phyloP scores from a whole-genome alignment of 2,329 filamentous ascomycete genomes.

The Lachnellula willkommii region DNA sequence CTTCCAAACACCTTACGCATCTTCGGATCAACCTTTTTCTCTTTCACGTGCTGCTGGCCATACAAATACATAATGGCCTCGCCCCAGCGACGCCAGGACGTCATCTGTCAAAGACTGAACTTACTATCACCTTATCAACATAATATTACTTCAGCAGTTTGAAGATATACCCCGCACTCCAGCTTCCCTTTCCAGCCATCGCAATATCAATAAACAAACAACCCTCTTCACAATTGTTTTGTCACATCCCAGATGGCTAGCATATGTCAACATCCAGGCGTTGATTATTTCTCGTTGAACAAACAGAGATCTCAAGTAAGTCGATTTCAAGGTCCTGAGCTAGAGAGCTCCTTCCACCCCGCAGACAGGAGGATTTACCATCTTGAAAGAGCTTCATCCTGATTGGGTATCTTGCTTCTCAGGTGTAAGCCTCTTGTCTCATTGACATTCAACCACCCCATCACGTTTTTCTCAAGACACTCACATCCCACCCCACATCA shows the following conservation, averaged over 20 bases:
- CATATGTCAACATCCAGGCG: slow-evolving; percentile 14
- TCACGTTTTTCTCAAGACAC: neutral
- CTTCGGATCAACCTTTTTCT: slow-evolving; percentile 1
- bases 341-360: neutral
- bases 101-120: slow-evolving; percentile 12
- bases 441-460: neutral
- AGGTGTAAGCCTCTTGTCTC: slow-evolving; percentile 1
- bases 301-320: slow-evolving; percentile 19
- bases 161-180: slow-evolving; percentile 3
- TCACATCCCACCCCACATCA: neutral
- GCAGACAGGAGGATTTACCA: neutral
- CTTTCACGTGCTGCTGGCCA: neutral
- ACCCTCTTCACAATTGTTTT: neutral
- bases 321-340: neutral
- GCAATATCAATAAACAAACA: neutral
- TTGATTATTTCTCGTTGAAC: slow-evolving; percentile 18
- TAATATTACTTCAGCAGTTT: neutral
- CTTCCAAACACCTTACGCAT: slow-evolving; percentile 10
- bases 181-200: neutral
- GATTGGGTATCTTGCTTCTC: neutral
- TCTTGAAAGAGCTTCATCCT: too few species aligned
- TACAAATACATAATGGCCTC: slow-evolving; percentile 15
- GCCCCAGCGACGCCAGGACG: slow-evolving; percentile 15
- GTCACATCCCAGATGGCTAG: slow-evolving; percentile 12
- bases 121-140: slow-evolving; percentile 2